A percentile compares a stretch with the other conserved stretches of the same genome.
phyloP scores from a whole-genome alignment of 2,329 filamentous ascomycete species.

The Bipolaris bicolor region DNA sequence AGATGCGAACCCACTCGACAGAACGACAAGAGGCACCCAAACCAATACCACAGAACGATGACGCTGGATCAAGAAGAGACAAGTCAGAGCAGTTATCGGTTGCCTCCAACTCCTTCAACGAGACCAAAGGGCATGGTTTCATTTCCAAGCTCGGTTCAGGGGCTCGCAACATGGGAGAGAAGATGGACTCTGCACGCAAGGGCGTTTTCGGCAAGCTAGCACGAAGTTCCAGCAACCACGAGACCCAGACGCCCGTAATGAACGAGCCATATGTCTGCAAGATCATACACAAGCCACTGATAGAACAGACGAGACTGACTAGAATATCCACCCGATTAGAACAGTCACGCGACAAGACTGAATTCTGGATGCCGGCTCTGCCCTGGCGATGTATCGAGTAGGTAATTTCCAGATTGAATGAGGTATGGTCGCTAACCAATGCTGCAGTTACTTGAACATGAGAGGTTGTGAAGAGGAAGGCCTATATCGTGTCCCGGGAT shows the following conservation, averaged over 20 bases:
- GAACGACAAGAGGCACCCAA: conserved; percentile 62
- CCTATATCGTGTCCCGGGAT: conserved; percentile 89
- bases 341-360: conserved; percentile 90
- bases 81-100: conserved; percentile 43
- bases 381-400: conserved; percentile 93
- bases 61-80: conserved; percentile 34
- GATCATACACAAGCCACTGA: conserved; percentile 82
- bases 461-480: conserved; percentile 94
- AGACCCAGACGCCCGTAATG: conserved; percentile 65
- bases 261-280: conserved; percentile 85
- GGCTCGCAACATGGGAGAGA: conserved; percentile 75
- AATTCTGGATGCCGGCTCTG: conserved; percentile 98
- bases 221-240: conserved; percentile 73
- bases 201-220: conserved; percentile 80
- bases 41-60: conserved; percentile 40
- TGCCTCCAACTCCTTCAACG: conserved; percentile 61
- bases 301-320: conserved; percentile 88
- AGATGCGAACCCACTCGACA: conserved; percentile 71
- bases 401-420: conserved; percentile 34
- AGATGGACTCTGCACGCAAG: conserved; percentile 74
- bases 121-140: conserved; percentile 67
- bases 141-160: conserved; percentile 76
- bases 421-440: conserved; percentile 19
- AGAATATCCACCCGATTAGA: conserved; percentile 89
- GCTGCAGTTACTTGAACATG: conserved; percentile 79